phyloP scores from a whole-genome alignment of 225 moss, liverwort and hornwort genomes.

The Physcomitrellopsis africana region DNA sequence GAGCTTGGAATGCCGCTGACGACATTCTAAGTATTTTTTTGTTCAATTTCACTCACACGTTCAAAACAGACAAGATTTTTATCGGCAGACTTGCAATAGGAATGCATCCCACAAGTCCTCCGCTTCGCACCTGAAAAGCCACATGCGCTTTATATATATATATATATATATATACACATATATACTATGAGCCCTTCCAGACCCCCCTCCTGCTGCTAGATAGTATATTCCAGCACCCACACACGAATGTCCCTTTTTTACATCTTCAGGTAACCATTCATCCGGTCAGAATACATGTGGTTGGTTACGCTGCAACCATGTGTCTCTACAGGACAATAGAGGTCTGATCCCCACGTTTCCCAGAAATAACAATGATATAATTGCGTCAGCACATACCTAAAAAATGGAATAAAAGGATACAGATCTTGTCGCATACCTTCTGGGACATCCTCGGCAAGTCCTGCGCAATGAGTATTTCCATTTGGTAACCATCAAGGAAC shows the following conservation, averaged over 20 bases:
- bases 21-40: background rate
- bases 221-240: conserved; percentile 29
- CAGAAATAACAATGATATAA: background rate
- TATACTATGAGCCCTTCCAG: conserved; percentile 15
- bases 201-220: conserved; percentile 22
- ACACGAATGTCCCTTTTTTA: conserved; percentile 24
- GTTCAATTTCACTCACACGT: background rate
- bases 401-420: too few relatives aligned
- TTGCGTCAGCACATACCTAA: background rate
- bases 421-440: too few relatives aligned
- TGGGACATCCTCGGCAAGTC: too few relatives aligned
- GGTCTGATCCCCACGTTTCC: conserved; percentile 21
- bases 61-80: background rate
- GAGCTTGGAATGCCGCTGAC: background rate
- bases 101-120: background rate
- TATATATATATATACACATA: too few relatives aligned
- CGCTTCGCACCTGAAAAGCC: conserved; percentile 29
- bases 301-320: conserved; percentile 31
- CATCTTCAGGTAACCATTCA: conserved; percentile 30
- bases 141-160: background rate
- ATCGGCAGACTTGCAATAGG: background rate
- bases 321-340: conserved; percentile 15
- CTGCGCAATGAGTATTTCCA: too few relatives aligned
- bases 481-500: too few relatives aligned
- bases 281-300: conserved; percentile 31